Evolutionary conservation across 768 basidiomycete species (phyloP), one percentile per base, ranked within the genome.

Genomic region (Calocera viscosa): DNA sequence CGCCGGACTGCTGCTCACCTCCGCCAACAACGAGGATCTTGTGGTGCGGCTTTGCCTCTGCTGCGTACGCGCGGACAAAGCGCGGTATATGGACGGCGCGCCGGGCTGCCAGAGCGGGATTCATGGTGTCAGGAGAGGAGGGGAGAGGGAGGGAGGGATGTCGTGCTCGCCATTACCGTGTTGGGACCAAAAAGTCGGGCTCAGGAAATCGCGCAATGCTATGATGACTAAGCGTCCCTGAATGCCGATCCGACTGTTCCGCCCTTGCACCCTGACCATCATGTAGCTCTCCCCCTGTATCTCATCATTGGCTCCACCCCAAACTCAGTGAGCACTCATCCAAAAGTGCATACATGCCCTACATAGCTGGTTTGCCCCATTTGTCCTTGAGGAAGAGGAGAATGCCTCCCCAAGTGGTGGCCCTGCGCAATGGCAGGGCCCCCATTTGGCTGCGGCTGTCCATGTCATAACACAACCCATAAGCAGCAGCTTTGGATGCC

Each of bases 21-120:
- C 82, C 94, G 65, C 95, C 95, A 24, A 97, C 80, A 43, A 97
- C 85, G 30, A 97, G 77, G 35, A 97, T 80, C 77, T 89, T 94
- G 79, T 83, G 91, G 72, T 86, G 89, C 70, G 82, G 78, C 69
- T 78, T 80, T 24, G 68, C 66, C 34, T 65, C 65, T 38, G 69
- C 53, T 22, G 53, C 53, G 30, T 60, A 60, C 19, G 14, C 11
- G 53, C 53, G 53, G 26, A 19, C 26, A 10, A 60, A 30, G 14
- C 30, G 14, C 7, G 53, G 53, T 5, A 60, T 2, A 5, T 19
- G 11, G 30, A 60, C 14, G 16, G 22, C 22, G 10, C 53, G 11
- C 30, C 26, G 11, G 7, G 53, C 5, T 32, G 53, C 26, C 53
- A 26, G 19, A 10, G 53, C 30, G 22, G 53, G 2, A 26, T 60